Conservation (phyloP, 306 rosid species). For the Vigna radiata region DNA sequence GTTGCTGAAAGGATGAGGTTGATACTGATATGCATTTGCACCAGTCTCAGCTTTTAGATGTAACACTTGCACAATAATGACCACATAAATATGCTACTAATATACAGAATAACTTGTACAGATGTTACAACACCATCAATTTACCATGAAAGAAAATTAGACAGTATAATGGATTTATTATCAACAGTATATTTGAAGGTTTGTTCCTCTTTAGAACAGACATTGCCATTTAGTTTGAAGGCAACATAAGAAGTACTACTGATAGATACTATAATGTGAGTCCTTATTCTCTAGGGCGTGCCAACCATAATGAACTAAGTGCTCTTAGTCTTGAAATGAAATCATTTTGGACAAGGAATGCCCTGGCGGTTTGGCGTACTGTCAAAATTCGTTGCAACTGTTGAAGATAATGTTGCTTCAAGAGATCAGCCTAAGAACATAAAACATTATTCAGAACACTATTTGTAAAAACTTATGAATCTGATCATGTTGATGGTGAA, state of each 20-base stretch:
- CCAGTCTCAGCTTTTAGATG: constrained; percentile 10
- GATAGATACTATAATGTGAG: constrained; percentile 20
- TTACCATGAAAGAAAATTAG: constrained; percentile 37
- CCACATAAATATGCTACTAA: constrained; percentile 13
- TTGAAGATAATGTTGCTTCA: constrained; percentile 79
- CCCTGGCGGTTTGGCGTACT: constrained; percentile 74
- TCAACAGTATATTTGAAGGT: constrained; percentile 17
- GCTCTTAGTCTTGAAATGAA: constrained; percentile 82
- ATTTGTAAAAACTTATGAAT: background rate
- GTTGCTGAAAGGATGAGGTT: background rate
- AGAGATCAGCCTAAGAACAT: constrained; percentile 73
- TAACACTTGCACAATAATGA: constrained; percentile 9
- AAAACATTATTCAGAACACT: background rate
- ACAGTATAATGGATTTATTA: constrained; percentile 23
- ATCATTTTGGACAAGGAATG: constrained; percentile 70
- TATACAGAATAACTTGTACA: constrained; percentile 39
- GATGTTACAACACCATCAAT: constrained; percentile 25
- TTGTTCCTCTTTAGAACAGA: constrained; percentile 42
- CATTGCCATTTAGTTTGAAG: constrained; percentile 30
- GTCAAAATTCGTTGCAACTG: constrained; percentile 79
- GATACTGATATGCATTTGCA: constrained; percentile 14
- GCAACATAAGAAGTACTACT: background rate
- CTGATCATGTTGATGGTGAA: background rate
- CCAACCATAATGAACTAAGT: constrained; percentile 86
- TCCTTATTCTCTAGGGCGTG: constrained; percentile 73